These are phyloP conservation scores for Amanita jacksonii DNA, from an alignment of 768 basidiomycete genomes.

Conservation along the genomic window DNA sequence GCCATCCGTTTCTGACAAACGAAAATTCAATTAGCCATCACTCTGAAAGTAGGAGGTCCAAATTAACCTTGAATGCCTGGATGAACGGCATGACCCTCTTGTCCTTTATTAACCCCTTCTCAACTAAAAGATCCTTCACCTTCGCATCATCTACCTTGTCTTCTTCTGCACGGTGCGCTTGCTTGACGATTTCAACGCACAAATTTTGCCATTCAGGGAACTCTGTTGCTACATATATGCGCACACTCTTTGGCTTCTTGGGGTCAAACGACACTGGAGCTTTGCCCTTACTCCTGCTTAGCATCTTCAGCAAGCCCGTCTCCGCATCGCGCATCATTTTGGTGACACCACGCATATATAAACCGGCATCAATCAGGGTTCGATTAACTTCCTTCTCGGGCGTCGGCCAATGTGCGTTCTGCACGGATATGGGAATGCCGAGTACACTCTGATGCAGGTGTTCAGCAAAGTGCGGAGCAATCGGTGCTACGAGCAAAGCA, in stretches of 20 bases:
- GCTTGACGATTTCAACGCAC: conserved; percentile 68
- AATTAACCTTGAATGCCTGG: conserved; percentile 78
- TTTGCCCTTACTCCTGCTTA: conserved; percentile 69
- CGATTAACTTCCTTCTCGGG: conserved; percentile 50
- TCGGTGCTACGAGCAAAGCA: conserved; percentile 73
- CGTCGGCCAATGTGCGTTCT: conserved; percentile 77
- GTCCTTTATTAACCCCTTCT: conserved; percentile 84
- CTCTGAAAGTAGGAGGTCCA: background rate
- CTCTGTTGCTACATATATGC: conserved; percentile 81
- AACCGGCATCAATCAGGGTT: conserved; percentile 57
- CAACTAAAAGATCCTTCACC: conserved; percentile 56
- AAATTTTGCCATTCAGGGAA: conserved; percentile 94
- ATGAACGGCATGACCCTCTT: conserved; percentile 95
- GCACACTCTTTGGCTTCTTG: conserved; percentile 73
- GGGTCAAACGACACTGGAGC: conserved; percentile 61
- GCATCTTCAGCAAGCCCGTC: conserved; percentile 63
- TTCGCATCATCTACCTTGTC: conserved; percentile 76
- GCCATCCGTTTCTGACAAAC: conserved; percentile 72
- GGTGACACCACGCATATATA: conserved; percentile 86
- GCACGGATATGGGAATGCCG: conserved; percentile 56
- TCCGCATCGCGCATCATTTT: conserved; percentile 91
- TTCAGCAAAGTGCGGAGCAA: conserved; percentile 92
- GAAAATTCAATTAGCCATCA: conserved; percentile 2
- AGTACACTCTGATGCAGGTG: conserved; percentile 79
- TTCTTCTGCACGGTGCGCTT: conserved; percentile 46